Evolutionary conservation across 2,329 filamentous ascomycete species (phyloP), one percentile per base, ranked within the genome.

Genomic region (Cryphonectria japonica): DNA sequence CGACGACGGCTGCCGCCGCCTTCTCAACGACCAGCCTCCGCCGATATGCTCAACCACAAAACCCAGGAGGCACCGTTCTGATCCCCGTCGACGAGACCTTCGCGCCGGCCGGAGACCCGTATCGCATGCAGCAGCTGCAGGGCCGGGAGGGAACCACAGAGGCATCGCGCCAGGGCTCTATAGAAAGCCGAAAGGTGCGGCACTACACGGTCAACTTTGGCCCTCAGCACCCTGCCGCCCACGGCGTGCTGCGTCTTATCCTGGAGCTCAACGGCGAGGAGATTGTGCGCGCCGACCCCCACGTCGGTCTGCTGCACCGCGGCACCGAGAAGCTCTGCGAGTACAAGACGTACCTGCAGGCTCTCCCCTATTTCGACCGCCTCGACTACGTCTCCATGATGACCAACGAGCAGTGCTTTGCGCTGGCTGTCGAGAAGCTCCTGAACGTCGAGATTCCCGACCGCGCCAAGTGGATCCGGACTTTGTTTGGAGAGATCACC

Each of bases 131-230:
- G 75, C 78, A 81, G 76, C 77, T 82, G 68, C 83, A 85, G 75
- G 76, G 79, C 67, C 78, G 82, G 63, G 80, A 82, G 70, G 81
- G 82, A 73, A 76, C 78, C 73, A 80, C 83, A 75, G 83, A 87
- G 76, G 83, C 84, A 77, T 79, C 81, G 74, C 80, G 80, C 76
- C 84, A 87, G 75, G 84, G 83, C 76, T 84, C 82, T 71, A 80
- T 88, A 73, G 82, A 80, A 74, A 81, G 84, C 83, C 92, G 95
- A 82, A 98, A 98, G 88, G 92, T 99, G 81, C 91, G 96, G 76
- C 96, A 99, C 85, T 99, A 99, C 85, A 99, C 96, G 8, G 95
- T 99, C 86, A 99, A 99, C 87, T 99, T 99, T 79, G 96, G 96
- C 70, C 96, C 96, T 75, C 96, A 99, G 87, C 96, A 99, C 87